These are phyloP conservation scores for Cutaneotrichosporon sp. DNA, from an alignment of 1,284 basidiomycete species.

Conservation along the genomic window DNA sequence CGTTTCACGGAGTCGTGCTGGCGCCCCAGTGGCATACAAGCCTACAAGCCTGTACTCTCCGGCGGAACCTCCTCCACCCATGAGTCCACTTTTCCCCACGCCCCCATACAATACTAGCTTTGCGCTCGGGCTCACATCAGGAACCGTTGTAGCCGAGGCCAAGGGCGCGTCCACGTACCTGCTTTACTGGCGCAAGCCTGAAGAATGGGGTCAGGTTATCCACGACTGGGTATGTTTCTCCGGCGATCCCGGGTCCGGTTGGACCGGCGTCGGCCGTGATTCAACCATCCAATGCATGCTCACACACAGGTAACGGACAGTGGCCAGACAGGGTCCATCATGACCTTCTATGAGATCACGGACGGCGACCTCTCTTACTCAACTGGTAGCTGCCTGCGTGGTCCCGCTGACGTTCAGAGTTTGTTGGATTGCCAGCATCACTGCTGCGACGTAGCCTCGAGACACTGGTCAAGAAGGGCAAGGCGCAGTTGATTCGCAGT, in stretches of 20 bases:
- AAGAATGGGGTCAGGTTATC: slow-evolving; percentile 58
- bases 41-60: not conserved
- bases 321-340: slow-evolving; percentile 56
- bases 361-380: slow-evolving; percentile 56
- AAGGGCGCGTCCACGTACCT: slow-evolving; percentile 48
- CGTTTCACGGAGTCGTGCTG: not conserved
- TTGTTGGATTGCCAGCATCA: slow-evolving; percentile 52
- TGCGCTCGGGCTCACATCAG: slow-evolving; percentile 21
- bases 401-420: slow-evolving; percentile 47
- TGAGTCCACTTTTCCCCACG: not conserved
- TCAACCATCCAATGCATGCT: not conserved
- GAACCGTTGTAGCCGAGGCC: slow-evolving; percentile 46
- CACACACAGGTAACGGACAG: slow-evolving; percentile 53
- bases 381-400: slow-evolving; percentile 32
- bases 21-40: too few relatives aligned
- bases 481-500: slow-evolving; percentile 56
- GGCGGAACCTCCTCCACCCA: not conserved
- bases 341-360: slow-evolving; percentile 59
- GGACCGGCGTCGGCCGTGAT: not conserved
- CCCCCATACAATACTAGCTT: not conserved
- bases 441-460: slow-evolving; percentile 55
- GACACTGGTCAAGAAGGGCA: slow-evolving; percentile 55
- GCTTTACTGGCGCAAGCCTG: slow-evolving; percentile 58
- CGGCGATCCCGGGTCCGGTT: not conserved
- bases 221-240: slow-evolving; percentile 56